phyloP scores from a whole-genome alignment of 2,329 filamentous ascomycete genomes.

The Xylariaceae sp. region DNA sequence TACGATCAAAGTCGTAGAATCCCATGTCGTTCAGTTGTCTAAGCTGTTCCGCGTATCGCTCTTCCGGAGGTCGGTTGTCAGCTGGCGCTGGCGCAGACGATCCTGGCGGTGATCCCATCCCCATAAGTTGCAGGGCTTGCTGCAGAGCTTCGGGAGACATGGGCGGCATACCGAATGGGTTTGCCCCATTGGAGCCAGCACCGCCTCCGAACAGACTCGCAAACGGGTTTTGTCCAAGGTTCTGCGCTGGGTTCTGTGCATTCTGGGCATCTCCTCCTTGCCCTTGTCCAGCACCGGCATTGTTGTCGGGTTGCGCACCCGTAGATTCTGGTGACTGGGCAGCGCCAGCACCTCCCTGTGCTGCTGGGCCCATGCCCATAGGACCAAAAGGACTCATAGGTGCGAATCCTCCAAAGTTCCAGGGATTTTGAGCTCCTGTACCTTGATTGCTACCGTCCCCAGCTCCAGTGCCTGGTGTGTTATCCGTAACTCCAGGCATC shows the following conservation, averaged over 20 bases:
- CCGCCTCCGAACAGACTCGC: slow-evolving; percentile 55
- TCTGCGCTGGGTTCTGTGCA: slow-evolving; percentile 32
- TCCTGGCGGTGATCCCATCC: slow-evolving; percentile 33
- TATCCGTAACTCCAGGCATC: slow-evolving; percentile 87
- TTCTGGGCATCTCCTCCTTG: slow-evolving; percentile 21
- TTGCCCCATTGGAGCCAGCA: slow-evolving; percentile 26
- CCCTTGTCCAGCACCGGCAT: slow-evolving; percentile 20
- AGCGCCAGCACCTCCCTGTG: slow-evolving; percentile 22
- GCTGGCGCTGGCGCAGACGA: slow-evolving; percentile 49
- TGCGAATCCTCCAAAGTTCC: slow-evolving; percentile 25
- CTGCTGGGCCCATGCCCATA: slow-evolving; percentile 2
- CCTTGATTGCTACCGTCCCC: slow-evolving; percentile 21
- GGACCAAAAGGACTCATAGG: background rate
- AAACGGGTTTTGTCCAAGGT: slow-evolving; percentile 59
- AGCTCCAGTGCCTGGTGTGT: slow-evolving; percentile 52
- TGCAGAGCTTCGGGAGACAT: slow-evolving; percentile 53
- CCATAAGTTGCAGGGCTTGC: slow-evolving; percentile 50
- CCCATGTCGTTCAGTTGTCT: slow-evolving; percentile 96
- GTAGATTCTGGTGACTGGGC: slow-evolving; percentile 18
- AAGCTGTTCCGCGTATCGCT: slow-evolving; percentile 85
- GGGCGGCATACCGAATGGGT: slow-evolving; percentile 37
- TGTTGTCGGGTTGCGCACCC: slow-evolving; percentile 3
- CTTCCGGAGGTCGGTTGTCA: slow-evolving; percentile 88
- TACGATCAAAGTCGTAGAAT: slow-evolving; percentile 94
- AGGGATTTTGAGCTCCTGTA: slow-evolving; percentile 15